Evolutionary conservation across 2,329 filamentous ascomycete genomes (phyloP).

Genomic region (Thielaviopsis cerberus): DNA sequence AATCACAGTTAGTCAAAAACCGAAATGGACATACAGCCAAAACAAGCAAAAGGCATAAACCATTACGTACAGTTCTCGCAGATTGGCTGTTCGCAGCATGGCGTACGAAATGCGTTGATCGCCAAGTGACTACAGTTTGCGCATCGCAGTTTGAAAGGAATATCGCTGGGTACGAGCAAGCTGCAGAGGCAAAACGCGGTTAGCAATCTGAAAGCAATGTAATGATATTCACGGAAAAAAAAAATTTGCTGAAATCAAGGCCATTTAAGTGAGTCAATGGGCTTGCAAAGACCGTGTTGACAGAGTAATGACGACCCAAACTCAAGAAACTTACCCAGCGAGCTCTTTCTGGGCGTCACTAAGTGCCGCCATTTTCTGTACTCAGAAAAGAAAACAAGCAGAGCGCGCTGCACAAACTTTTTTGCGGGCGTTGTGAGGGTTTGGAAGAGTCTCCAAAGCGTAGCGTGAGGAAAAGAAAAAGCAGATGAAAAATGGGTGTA

Average conservation of each 20-base stretch:
- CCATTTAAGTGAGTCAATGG: neutral
- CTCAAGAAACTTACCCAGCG: constrained; percentile 28
- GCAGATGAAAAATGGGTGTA: neutral
- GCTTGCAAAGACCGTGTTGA: neutral
- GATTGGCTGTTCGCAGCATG: constrained; percentile 89
- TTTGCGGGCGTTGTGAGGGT: neutral
- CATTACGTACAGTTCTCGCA: constrained; percentile 62
- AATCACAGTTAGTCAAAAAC: neutral
- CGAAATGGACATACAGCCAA: constrained; percentile 7
- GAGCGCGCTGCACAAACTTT: neutral
- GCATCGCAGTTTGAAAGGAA: constrained; percentile 92
- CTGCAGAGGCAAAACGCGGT: constrained; percentile 25
- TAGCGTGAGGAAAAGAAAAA: neutral
- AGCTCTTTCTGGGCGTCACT: constrained; percentile 38
- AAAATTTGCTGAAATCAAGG: neutral
- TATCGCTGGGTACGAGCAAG: constrained; percentile 60
- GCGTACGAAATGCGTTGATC: constrained; percentile 74
- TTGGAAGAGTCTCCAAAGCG: neutral
- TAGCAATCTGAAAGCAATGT: constrained; percentile 7
- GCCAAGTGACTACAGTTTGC: constrained; percentile 83
- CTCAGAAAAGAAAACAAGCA: neutral
- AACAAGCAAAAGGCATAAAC: constrained; percentile 4
- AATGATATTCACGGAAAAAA: neutral
- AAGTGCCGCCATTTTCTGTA: constrained; percentile 17
- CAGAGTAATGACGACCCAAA: neutral